Percentiles rank a stretch among this genome's conserved stretches.
phyloP scores from a whole-genome alignment of 139 green algal genomes.

The Edaphochlamys debaryana region DNA sequence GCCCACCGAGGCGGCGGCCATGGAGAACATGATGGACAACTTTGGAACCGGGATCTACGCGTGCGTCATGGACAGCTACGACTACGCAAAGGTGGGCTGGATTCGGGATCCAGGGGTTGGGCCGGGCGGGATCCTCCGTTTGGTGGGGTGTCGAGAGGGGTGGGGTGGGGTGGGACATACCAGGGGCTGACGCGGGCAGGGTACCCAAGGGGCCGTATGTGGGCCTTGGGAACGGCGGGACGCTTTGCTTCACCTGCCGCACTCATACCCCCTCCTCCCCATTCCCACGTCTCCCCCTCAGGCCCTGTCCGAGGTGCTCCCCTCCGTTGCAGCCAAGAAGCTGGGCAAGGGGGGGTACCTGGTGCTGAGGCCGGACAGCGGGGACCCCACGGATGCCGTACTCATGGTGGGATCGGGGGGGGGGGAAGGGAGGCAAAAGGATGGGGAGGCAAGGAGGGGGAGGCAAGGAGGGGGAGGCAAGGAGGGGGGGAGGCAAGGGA shows the following conservation, averaged over 20 bases:
- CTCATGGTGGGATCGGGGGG: slow-evolving; percentile 52
- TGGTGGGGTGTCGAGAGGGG: neutral
- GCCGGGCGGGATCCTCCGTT: neutral
- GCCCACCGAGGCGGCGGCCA: slow-evolving; percentile 79
- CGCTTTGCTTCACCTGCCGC: no score
- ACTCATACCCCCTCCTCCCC: no score
- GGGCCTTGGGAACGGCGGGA: no score
- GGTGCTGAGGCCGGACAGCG: slow-evolving; percentile 89
- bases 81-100: slow-evolving; percentile 70
- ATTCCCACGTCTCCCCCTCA: no score
- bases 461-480: no score
- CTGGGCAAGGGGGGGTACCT: slow-evolving; percentile 80
- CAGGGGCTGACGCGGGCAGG: no score
- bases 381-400: slow-evolving; percentile 86
- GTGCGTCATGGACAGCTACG: slow-evolving; percentile 92
- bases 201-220: no score
- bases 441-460: no score
- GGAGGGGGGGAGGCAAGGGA: no score
- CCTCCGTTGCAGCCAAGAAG: slow-evolving; percentile 73
- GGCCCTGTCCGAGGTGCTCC: slow-evolving; percentile 82
- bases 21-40: slow-evolving; percentile 90
- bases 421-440: no score
- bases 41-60: slow-evolving; percentile 86
- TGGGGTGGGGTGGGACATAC: neutral
- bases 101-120: neutral